These are phyloP conservation scores for Bathelium albidoporum DNA, from an alignment of 495 filamentous ascomycete genomes.

Conservation along the genomic window DNA sequence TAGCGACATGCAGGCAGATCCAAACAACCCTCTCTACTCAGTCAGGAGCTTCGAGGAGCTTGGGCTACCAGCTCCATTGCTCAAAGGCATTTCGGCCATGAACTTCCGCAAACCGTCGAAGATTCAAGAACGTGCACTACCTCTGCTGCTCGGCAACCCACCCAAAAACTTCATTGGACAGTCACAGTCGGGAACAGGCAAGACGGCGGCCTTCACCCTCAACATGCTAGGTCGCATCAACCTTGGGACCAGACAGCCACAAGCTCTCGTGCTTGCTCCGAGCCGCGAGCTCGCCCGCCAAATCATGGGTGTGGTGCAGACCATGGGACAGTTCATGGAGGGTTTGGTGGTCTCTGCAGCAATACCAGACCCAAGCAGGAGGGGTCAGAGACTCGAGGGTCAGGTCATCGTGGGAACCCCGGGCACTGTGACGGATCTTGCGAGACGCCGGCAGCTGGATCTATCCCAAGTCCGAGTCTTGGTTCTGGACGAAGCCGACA, in stretches of 20 bases:
- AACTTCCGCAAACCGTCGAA: constrained; percentile 93
- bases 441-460: constrained; percentile 48
- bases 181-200: constrained; percentile 96
- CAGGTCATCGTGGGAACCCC: constrained; percentile 88
- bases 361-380: constrained; percentile 60
- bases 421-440: constrained; percentile 80
- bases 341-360: constrained; percentile 63
- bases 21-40: constrained; percentile 78
- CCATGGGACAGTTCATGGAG: constrained; percentile 72
- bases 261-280: constrained; percentile 82
- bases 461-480: constrained; percentile 38
- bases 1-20: constrained; percentile 75
- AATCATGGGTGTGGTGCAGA: constrained; percentile 70
- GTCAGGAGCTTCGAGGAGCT: constrained; percentile 77
- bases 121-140: constrained; percentile 87
- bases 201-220: constrained; percentile 91
- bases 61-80: constrained; percentile 56
- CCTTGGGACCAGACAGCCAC: constrained; percentile 54
- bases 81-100: constrained; percentile 61
- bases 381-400: constrained; percentile 50
- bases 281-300: constrained; percentile 93
- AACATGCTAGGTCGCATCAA: constrained; percentile 83
- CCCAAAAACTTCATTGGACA: constrained; percentile 91
- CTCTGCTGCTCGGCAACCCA: constrained; percentile 72
- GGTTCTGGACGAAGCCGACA: constrained; percentile 44